Evolutionary conservation across 2,329 filamentous ascomycete species (phyloP), one percentile per base, ranked within the genome.

Genomic region (Tolypocladium cylindrosporum): DNA sequence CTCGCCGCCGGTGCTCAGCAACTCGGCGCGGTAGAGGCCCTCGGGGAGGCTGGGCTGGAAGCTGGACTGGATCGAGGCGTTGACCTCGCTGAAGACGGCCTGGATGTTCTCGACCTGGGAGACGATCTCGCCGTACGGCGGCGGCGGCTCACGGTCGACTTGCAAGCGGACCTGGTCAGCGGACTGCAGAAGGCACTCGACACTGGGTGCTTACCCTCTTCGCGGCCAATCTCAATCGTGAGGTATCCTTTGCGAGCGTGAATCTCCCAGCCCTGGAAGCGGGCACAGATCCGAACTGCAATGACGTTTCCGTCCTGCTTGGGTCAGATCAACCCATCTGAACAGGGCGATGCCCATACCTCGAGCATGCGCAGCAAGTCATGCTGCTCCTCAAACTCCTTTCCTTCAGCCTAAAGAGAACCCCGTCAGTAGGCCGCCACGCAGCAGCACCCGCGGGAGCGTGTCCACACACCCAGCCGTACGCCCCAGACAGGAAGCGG

Each of bases 201-300:
- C 16, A 13, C 1, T 2, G 1, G 5, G 2, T 11, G 31, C 48
- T 51, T 21, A 43, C 53, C 16, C 1, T 41, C 34, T 51, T 53
- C 51, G 2, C 5, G 31, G 27, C 45, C 58, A 55, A 60, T 56
- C 19, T 60, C 58, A 41, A 61, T 19, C 10, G 54, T 56, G 19
- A 61, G 59, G n/a, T 55, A 51, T 36, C 53, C 59, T 14, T 48
- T 54, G 3, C 24, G 36, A 1, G 58, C 59, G n/a, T 52, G 31
- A 5, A 58, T 60, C 45, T 59, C 24, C 59, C 55, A 58, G n/a
- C 55, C 52, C 0, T 0, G 2, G 37, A 58, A 61, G 11, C 59
- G 57, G 21, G 59, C 59, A 36, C 59, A 61, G 13, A 61, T 39
- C 10, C 55, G 59, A n/a, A 61, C 59, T 1, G 52, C 59, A 37